These are phyloP conservation scores for Dryas integrifolia DNA, from an alignment of 331 rosid genomes.

Conservation along the genomic window DNA sequence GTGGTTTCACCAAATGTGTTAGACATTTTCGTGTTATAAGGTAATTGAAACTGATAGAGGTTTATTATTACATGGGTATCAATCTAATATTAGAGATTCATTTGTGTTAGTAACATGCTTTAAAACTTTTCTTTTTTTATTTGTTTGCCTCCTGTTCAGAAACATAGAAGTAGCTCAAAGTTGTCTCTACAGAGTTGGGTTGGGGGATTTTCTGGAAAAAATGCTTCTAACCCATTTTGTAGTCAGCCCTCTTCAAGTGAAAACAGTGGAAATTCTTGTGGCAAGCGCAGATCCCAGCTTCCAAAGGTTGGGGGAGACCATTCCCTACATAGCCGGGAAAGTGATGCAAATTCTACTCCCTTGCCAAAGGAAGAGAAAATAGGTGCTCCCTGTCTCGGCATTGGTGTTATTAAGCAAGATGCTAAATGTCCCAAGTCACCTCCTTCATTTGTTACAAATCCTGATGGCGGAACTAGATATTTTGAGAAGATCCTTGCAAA, in stretches of 20 bases:
- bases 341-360: conserved; percentile 34
- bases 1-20: background rate
- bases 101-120: conserved; percentile 14
- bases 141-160: conserved; percentile 44
- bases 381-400: conserved; percentile 24
- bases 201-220: conserved; percentile 69
- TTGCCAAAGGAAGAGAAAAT: conserved; percentile 39
- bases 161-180: conserved; percentile 80
- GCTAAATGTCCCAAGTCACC: conserved; percentile 39
- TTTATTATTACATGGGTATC: background rate
- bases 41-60: background rate
- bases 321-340: conserved; percentile 34
- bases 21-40: background rate
- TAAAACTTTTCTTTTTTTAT: background rate
- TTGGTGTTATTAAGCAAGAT: conserved; percentile 34
- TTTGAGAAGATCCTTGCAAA: conserved; percentile 35
- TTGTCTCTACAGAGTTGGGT: conserved; percentile 83
- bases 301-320: conserved; percentile 43
- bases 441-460: conserved; percentile 27
- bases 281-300: conserved; percentile 44
- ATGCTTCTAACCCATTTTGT: conserved; percentile 38
- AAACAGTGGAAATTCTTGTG: conserved; percentile 32
- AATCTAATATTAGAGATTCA: background rate
- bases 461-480: conserved; percentile 41
- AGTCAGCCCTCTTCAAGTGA: conserved; percentile 40